Evolutionary conservation across 2,329 filamentous ascomycete species (phyloP).

Genomic region (Sporothrix humicola): DNA sequence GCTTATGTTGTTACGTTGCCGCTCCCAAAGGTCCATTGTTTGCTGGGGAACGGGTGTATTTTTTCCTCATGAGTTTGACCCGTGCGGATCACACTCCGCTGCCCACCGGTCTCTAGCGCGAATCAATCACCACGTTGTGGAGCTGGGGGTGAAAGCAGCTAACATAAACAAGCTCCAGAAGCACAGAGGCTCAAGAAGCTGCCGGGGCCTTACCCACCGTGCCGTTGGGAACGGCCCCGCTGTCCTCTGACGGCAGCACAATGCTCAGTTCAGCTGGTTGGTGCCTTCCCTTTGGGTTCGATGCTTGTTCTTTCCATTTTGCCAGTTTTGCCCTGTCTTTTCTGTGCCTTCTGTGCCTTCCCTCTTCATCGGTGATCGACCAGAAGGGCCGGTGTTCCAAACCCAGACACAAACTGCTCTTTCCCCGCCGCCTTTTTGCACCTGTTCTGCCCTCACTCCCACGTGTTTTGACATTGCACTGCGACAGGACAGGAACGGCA

Average conservation of each 20-base stretch:
- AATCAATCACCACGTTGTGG: slow-evolving; percentile 33
- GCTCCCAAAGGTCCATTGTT: background rate
- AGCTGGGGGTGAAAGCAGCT: background rate
- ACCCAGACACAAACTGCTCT: background rate
- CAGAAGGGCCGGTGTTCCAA: slow-evolving; percentile 12
- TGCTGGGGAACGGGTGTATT: background rate
- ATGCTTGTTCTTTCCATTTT: slow-evolving; percentile 4
- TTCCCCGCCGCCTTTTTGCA: background rate
- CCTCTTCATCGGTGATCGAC: slow-evolving; percentile 13
- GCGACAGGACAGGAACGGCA: slow-evolving; percentile 29
- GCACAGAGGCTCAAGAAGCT: background rate
- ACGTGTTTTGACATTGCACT: slow-evolving; percentile 31
- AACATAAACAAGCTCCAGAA: background rate
- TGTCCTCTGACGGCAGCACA: slow-evolving; percentile 10
- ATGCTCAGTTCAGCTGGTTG: background rate
- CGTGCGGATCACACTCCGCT: slow-evolving; percentile 36
- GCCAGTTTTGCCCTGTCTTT: slow-evolving; percentile 1
- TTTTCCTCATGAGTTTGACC: slow-evolving; percentile 33
- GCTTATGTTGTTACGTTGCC: background rate
- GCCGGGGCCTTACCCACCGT: slow-evolving; percentile 4
- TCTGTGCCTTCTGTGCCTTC: slow-evolving; percentile 7
- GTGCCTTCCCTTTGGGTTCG: slow-evolving; percentile 20
- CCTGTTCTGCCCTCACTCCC: background rate
- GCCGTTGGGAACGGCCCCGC: slow-evolving; percentile 22
- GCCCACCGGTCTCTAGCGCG: slow-evolving; percentile 33